Percentiles rank a stretch among this genome's conserved stretches.
Conservation (phyloP, 1,139 yeast genomes). For the Blastobotrys malaysiensis region DNA sequence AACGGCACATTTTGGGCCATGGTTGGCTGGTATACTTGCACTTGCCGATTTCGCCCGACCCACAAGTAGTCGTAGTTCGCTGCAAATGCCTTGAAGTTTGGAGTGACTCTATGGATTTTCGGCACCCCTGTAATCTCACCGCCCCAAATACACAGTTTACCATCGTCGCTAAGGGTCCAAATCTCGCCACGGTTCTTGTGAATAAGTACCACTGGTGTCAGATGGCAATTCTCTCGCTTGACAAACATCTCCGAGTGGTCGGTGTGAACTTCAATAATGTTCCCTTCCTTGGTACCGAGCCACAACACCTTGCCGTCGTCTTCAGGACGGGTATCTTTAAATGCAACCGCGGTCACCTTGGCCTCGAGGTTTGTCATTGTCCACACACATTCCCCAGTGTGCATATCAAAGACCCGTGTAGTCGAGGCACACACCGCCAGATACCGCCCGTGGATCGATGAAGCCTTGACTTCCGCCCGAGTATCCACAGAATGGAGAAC, state of each 20-base stretch:
- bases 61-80: slow-evolving; percentile 31
- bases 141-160: slow-evolving; percentile 37
- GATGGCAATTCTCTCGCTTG: slow-evolving; percentile 29
- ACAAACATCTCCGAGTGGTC: slow-evolving; percentile 18
- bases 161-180: slow-evolving; percentile 39
- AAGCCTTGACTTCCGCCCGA: slow-evolving; percentile 27
- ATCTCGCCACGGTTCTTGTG: slow-evolving; percentile 21
- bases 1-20: slow-evolving; percentile 19
- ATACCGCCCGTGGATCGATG: slow-evolving; percentile 26
- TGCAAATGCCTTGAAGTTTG: slow-evolving; percentile 29
- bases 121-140: slow-evolving; percentile 26
- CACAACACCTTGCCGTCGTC: slow-evolving; percentile 26
- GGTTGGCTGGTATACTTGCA: slow-evolving; percentile 33
- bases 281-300: slow-evolving; percentile 38
- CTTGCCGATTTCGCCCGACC: slow-evolving; percentile 33
- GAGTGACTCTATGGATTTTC: slow-evolving; percentile 29
- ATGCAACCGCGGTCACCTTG: slow-evolving; percentile 25
- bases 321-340: slow-evolving; percentile 3
- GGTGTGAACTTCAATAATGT: slow-evolving; percentile 30
- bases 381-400: slow-evolving; percentile 28
- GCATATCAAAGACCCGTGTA: slow-evolving; percentile 26
- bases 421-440: slow-evolving; percentile 23
- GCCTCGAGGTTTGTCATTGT: slow-evolving; percentile 24
- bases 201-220: slow-evolving; percentile 28
- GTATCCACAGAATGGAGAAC: slow-evolving; percentile 25